Conservation (phyloP, 768 basidiomycete genomes). For the Glaciozyma antarctica region DNA sequence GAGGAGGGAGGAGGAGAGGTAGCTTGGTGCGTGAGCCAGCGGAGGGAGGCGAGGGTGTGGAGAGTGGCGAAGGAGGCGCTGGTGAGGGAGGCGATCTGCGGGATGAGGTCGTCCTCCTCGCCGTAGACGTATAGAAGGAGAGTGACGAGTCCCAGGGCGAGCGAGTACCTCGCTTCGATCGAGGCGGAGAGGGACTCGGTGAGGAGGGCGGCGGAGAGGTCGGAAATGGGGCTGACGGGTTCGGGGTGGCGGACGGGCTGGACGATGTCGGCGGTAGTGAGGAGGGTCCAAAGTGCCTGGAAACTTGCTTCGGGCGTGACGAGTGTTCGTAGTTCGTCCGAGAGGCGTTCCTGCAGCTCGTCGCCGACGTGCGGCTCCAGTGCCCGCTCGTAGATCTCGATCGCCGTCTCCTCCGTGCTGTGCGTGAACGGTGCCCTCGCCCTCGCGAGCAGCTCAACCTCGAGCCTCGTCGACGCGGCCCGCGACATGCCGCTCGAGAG, state of each 20-base stretch:
- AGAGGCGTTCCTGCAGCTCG: neutral
- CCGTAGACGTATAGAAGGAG: constrained; percentile 21
- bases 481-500: neutral
- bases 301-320: constrained; percentile 18
- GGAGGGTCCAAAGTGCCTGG: constrained; percentile 18
- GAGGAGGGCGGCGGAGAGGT: constrained; percentile 7
- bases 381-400: constrained; percentile 15
- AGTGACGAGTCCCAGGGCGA: constrained; percentile 14
- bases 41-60: constrained; percentile 8
- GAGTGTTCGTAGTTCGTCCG: neutral
- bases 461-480: constrained; percentile 2
- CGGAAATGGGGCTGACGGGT: neutral
- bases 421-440: constrained; percentile 6
- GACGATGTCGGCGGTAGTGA: constrained; percentile 1
- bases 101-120: constrained; percentile 18
- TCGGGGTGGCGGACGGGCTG: neutral
- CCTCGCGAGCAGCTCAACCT: constrained; percentile 4
- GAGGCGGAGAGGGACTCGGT: neutral
- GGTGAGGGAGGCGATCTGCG: constrained; percentile 15
- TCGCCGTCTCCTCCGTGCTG: constrained; percentile 19
- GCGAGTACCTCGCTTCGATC: constrained; percentile 15
- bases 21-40: constrained; percentile 9
- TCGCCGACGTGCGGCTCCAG: constrained; percentile 8
- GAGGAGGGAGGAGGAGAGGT: neutral
- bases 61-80: constrained; percentile 14